Base-by-base conservation (phyloP, 2,329 filamentous ascomycete species). In the Beauveria rudraprayagi region DNA sequence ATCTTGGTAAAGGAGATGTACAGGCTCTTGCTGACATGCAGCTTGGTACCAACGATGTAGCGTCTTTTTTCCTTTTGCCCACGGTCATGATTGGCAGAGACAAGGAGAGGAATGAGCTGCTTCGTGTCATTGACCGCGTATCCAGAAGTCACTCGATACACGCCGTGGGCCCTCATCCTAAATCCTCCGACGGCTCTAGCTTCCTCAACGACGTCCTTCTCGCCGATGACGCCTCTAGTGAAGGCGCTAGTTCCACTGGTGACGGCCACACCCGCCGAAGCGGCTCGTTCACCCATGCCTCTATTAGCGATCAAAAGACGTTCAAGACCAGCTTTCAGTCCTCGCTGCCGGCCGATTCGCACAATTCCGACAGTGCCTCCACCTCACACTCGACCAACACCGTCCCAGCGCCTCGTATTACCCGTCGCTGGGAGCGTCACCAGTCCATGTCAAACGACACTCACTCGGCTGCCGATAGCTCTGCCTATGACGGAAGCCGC, bases 51-150 rank as follows among this genome's bases (percentile, higher is more conserved):
- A 90, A 87, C 62, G 93, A 97, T 72, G 86, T 96, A 0, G 96
- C 91, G 1, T 95, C 92, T 5, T 94, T 95, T 70, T 97, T 97
- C 74, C 89, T 92, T 66, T 81, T 97, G 22, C 93, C 93, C 0
- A 83, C 85, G 0, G 80, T 81, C 62, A 91, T 95, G 80, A 89
- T 96, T 65, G 93, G 93, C 3, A 84, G 92, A 41, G 80, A 87
- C 34, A 79, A 83, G 63, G 91, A 96, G 70, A 85, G 85, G 47
- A 79, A 86, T 52, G 82, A 83, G 43, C 83, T 97, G 9, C 75
- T 92, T 44, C 82, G 80, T 65, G 82, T 94, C 41, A 90, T 97
- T 55, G 87, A 95, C 65, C 87, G 85, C 52, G 88, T 92, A 54
- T 84, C 89, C 22, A 85, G 80, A 69, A 86, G 81, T 40, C 89